Base-by-base conservation (phyloP, 2,329 filamentous ascomycete genomes). In the Calonectria henricotiae region DNA sequence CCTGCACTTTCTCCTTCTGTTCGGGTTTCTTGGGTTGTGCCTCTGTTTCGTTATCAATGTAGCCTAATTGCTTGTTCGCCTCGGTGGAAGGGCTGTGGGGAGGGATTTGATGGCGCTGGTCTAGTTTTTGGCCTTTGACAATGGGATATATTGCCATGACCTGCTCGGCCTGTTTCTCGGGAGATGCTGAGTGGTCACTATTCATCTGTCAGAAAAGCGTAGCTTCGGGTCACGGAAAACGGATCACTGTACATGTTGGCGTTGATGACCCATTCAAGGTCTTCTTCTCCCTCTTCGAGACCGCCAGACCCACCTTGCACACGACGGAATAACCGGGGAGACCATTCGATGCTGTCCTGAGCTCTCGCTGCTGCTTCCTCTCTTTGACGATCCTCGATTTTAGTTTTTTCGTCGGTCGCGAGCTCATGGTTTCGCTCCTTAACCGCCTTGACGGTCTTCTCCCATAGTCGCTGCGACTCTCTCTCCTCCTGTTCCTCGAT, bases 381-480 rank as follows among this genome's bases (percentile, higher is more conserved):
- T 78, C 96, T 89, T 82, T 99, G 96, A 79, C 89, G 91, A 77
- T 98, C 96, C 81, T 99, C 96, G 69, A 99, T 94, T 80, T 93
- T 93, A n/a, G 94, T 95, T 85, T 99, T 99, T 79, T 98, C 96
- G 73, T 96, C 93, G 0, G 96, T 99, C 4, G 96, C 96, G 9
- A 92, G 83, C 75, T 94, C 93, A 78, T 99, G 96, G 77, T 99
- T 95, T 69, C 92, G 90, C 60, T 93, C 91, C 79, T 92, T 93
- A 71, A 99, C 92, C 0, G 96, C 96, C 74, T 91, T 88, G 9
- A 92, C 93, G 0, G 95, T 97, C 61, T 90, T 91, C 37, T 90
- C 84, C 96, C 96, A 99, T 54, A 99, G 85, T 73, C 87, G 91
- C 81, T 98, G 95, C 13, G 95, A 98, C 82, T 99, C 96, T 54